These are phyloP conservation scores for Scenedesmus sp. DNA, from an alignment of 163 green algal genomes.

Conservation along the genomic window DNA sequence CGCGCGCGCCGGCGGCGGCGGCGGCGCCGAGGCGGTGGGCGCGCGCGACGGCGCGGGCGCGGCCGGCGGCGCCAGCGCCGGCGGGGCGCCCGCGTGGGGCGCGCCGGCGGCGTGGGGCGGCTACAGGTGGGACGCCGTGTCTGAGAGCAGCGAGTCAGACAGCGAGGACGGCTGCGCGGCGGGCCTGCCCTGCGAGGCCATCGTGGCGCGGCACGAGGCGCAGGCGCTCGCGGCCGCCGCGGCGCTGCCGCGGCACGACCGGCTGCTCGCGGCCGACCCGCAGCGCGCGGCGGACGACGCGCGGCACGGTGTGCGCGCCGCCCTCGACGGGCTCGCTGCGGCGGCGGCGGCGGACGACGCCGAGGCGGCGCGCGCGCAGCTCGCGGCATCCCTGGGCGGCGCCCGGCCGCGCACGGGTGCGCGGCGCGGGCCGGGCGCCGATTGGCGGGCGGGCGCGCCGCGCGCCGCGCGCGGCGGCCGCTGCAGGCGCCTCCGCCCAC, in stretches of 20 bases:
- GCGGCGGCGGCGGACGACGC: too few relatives aligned
- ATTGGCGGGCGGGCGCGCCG: too few relatives aligned
- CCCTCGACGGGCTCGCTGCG: too few relatives aligned
- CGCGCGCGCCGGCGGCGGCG: too few relatives aligned
- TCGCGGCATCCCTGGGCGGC: too few relatives aligned
- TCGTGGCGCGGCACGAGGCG: constrained; percentile 22
- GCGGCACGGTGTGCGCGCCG: too few relatives aligned
- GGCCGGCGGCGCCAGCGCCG: background rate
- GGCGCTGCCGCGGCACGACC: background rate
- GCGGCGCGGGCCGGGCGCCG: too few relatives aligned
- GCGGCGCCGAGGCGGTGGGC: too few relatives aligned
- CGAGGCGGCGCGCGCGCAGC: too few relatives aligned
- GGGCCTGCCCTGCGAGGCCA: constrained; percentile 18
- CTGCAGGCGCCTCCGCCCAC: too few relatives aligned
- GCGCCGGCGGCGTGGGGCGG: background rate
- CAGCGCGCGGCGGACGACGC: background rate
- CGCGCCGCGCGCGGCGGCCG: too few relatives aligned
- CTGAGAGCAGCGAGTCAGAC: background rate
- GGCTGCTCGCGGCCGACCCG: background rate
- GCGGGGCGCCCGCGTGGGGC: background rate
- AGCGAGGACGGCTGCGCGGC: background rate
- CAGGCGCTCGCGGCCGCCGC: background rate
- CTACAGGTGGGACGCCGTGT: constrained; percentile 20
- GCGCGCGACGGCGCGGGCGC: background rate
- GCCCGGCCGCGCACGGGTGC: too few relatives aligned